phyloP scores from a whole-genome alignment of 2,329 filamentous ascomycete genomes.

The Fusarium agapanthi region DNA sequence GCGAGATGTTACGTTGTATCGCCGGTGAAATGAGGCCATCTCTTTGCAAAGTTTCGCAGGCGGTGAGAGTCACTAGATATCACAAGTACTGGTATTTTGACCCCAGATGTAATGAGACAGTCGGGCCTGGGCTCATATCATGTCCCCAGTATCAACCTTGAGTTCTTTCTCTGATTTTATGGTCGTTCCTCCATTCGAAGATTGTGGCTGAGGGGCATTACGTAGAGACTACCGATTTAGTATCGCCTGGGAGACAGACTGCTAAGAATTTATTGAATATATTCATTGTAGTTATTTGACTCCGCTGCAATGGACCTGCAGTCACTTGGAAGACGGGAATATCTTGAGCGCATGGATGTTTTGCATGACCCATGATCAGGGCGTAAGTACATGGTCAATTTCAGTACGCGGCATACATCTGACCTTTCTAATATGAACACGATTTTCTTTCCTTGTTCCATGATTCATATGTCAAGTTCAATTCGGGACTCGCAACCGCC shows the following conservation, averaged over 20 bases:
- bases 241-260: fast-evolving
- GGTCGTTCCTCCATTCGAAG: fast-evolving
- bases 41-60: too few species aligned
- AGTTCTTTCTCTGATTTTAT: fast-evolving
- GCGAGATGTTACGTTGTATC: too few species aligned
- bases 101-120: fast-evolving
- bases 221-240: fast-evolving
- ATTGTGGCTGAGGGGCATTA: background rate
- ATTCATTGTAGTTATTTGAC: background rate
- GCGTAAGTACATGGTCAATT: fast-evolving
- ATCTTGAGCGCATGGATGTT: background rate
- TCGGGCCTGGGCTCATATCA: too few species aligned
- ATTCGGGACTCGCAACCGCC: fast-evolving
- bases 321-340: fast-evolving
- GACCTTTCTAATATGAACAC: too few species aligned
- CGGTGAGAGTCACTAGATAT: too few species aligned
- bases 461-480: fast-evolving
- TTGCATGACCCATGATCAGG: fast-evolving
- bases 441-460: fast-evolving
- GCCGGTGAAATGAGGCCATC: too few species aligned
- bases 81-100: too few species aligned
- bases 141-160: too few species aligned
- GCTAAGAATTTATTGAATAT: fast-evolving
- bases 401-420: too few species aligned
- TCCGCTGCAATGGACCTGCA: background rate